Evolutionary conservation across 1,284 basidiomycete species (phyloP).

Genomic region (Rhodotorula glutinis): DNA sequence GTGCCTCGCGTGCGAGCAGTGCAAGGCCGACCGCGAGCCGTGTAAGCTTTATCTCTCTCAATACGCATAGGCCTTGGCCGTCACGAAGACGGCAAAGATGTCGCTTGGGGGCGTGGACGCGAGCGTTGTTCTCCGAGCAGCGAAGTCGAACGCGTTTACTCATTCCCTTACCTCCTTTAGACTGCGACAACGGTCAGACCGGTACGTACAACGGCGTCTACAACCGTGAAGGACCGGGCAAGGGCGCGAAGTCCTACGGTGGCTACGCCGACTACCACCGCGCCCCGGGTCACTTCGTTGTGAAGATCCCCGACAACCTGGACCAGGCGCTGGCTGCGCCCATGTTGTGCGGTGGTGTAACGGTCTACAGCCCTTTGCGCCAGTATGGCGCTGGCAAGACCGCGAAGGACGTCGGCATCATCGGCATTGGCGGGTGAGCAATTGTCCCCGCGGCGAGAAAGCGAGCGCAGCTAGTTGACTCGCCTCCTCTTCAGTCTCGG

Average conservation of each 20-base stretch:
- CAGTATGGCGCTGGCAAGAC: constrained; percentile 53
- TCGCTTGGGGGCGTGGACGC: no score
- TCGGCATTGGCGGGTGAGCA: constrained; percentile 50
- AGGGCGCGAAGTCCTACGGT: constrained; percentile 49
- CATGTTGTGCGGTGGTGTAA: constrained; percentile 47
- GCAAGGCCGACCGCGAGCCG: constrained; percentile 49
- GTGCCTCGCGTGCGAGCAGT: constrained; percentile 50
- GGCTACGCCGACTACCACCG: constrained; percentile 53
- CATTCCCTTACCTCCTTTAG: not conserved
- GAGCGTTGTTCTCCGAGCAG: no score
- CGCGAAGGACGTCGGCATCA: constrained; percentile 54
- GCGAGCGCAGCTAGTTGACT: no score
- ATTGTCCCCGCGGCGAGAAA: no score
- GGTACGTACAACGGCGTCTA: constrained; percentile 47
- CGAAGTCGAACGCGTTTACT: no score
- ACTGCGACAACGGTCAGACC: constrained; percentile 47
- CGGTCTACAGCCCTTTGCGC: constrained; percentile 47
- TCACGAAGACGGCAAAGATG: no score
- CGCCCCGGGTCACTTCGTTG: constrained; percentile 49
- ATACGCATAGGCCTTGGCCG: not conserved
- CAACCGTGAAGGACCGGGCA: constrained; percentile 21
- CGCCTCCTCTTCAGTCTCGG: constrained; percentile 28
- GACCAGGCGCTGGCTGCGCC: constrained; percentile 49
- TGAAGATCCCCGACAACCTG: constrained; percentile 49
- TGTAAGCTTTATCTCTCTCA: constrained; percentile 23